phyloP scores from a whole-genome alignment of 176 grass and related monocot genomes.

The Avena sativa region DNA sequence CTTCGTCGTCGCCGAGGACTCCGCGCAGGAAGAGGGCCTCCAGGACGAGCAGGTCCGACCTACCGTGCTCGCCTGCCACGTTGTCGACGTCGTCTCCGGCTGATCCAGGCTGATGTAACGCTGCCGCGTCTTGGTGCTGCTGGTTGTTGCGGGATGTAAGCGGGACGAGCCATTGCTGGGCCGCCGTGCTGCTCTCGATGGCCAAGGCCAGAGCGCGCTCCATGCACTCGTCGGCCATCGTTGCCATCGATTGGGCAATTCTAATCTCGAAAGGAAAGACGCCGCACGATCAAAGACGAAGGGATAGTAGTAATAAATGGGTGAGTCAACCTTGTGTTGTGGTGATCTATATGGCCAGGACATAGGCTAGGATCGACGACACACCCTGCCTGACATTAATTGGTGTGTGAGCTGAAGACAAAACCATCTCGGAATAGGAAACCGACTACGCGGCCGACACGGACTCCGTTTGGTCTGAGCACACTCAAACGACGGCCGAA shows the following conservation, averaged over 20 bases:
- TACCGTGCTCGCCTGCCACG: neutral
- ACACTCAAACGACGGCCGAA: too few species aligned
- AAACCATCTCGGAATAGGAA: neutral
- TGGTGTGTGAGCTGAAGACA: neutral
- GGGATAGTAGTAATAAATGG: neutral
- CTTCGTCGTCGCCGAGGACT: neutral
- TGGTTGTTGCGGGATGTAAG: neutral
- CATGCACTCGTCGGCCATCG: slow-evolving; percentile 4
- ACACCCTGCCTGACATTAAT: neutral
- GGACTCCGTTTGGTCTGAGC: neutral
- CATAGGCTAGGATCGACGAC: neutral
- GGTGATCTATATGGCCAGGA: neutral
- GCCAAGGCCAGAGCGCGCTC: neutral
- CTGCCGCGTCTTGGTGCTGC: neutral
- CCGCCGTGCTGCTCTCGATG: neutral
- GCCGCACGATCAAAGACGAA: neutral
- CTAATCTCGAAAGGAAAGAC: neutral
- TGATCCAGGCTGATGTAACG: neutral
- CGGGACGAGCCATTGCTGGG: slow-evolving; percentile 9
- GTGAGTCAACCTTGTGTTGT: neutral
- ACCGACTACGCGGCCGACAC: neutral
- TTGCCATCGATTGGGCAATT: neutral
- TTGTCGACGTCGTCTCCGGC: neutral
- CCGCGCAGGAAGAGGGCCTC: neutral
- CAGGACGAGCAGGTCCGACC: neutral